phyloP scores from a whole-genome alignment of 768 basidiomycete genomes.

The Mycena filopes region DNA sequence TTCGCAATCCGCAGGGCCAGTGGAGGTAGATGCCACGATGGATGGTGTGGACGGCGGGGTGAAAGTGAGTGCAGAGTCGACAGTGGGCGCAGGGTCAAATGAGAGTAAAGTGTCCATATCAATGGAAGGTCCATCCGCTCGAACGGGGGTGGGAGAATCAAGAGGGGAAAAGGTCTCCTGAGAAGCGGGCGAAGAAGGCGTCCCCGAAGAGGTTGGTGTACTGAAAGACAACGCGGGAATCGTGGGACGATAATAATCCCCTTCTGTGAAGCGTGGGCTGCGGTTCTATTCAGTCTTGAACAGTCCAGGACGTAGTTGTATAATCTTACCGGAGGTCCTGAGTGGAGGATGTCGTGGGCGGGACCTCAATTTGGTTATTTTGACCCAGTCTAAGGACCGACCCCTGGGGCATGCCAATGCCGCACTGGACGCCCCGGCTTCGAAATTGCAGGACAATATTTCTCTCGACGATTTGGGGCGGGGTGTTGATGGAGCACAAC shows the following conservation, averaged over 20 bases:
- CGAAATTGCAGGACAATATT: background rate
- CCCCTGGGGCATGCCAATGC: constrained; percentile 6
- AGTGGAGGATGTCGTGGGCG: background rate
- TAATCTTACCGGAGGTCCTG: background rate
- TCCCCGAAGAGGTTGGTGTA: background rate
- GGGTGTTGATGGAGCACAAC: background rate
- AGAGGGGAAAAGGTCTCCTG: background rate
- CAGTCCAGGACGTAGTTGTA: background rate
- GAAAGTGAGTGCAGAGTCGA: background rate
- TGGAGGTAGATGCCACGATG: background rate
- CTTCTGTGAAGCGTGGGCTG: background rate
- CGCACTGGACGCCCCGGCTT: background rate
- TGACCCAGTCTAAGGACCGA: background rate
- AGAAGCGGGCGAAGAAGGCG: background rate
- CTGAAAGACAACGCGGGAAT: background rate
- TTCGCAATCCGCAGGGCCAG: background rate
- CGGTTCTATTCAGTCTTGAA: background rate
- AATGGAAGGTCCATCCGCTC: background rate
- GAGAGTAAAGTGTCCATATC: background rate
- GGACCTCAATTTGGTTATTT: background rate
- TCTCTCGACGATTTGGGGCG: background rate
- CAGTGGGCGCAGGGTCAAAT: background rate
- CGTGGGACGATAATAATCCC: background rate
- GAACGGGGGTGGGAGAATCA: background rate
- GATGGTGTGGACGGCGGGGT: background rate